Percentiles rank a stretch among this genome's conserved stretches.
phyloP scores from a whole-genome alignment of 164 flowering plant genomes.

The Vitis cinerea region DNA sequence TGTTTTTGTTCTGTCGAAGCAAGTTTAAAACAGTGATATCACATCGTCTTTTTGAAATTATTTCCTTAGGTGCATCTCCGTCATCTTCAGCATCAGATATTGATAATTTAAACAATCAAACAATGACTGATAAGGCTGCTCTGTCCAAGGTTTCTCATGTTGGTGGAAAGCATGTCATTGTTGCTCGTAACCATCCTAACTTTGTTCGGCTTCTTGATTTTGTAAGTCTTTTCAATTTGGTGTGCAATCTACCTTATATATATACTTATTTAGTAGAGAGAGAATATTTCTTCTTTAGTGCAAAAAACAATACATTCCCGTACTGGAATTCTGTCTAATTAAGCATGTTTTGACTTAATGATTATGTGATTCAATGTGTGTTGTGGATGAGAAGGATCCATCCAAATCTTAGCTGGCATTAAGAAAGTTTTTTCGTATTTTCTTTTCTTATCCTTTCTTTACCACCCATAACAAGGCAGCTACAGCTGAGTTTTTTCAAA shows the following conservation, averaged over 20 bases:
- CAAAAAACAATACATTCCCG: too few species aligned
- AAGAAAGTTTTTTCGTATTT: not conserved
- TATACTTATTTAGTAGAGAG: not conserved
- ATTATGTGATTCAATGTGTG: not conserved
- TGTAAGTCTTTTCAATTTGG: slow-evolving; percentile 53
- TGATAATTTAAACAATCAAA: slow-evolving; percentile 70
- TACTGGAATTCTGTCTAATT: not conserved
- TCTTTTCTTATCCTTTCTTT: not conserved
- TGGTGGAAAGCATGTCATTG: slow-evolving; percentile 52
- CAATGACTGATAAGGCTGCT: slow-evolving; percentile 40
- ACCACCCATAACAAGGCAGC: not conserved
- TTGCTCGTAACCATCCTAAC: slow-evolving; percentile 51
- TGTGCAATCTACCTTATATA: not conserved
- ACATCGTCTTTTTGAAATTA: not conserved
- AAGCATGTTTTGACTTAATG: slow-evolving; percentile 2
- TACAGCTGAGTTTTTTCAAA: too few species aligned
- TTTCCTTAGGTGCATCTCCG: slow-evolving; percentile 77
- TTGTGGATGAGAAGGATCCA: not conserved
- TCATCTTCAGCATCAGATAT: slow-evolving; percentile 91
- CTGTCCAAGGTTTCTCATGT: slow-evolving; percentile 41
- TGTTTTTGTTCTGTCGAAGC: not conserved
- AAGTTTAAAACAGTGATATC: not conserved
- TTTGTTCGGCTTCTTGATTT: slow-evolving; percentile 60
- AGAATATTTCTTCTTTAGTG: too few species aligned
- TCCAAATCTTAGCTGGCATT: not conserved